Evolutionary conservation across 2,329 filamentous ascomycete species (phyloP), one percentile per base, ranked within the genome.

Genomic region (Botrytis aclada): DNA sequence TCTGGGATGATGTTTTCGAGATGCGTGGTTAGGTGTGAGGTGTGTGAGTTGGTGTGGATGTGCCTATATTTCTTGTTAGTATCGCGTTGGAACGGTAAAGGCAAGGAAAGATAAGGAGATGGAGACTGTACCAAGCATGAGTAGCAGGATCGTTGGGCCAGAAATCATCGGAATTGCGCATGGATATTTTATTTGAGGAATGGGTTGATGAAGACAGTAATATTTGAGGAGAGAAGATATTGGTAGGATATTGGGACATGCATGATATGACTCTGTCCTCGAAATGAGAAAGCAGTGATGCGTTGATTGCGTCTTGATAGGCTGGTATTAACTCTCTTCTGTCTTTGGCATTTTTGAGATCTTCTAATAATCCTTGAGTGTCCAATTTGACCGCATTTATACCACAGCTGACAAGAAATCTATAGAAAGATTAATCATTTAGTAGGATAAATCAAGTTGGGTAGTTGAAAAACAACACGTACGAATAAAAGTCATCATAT

Each of bases 161-260:
- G 39, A 74, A 75, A 39, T 75, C 74, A 37, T 75, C 73, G 12
- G 74, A 75, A 69, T 75, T 75, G 2, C 74, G 73, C 47, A 74
- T 70, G 29, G 74, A 69, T 6, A 73, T 66, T 29, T 34, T 39
- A 5, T 22, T 25, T 6, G 20, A 1, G 14, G 29, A 20, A 18
- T 72, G 64, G 1, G 39, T n/a, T 16, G 71, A 70, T 18, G 63
- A 16, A n/a, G 67, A 47, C n/a, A 75, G 60, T 61, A 74, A 34
- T 39, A 70, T 56, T 25, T 74, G 64, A 22, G 63, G 54, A 8
- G 70, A 72, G 61, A 75, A 75, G 12, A 75, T 43, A 18, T 73
- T 73, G 34, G 69, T 47, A 1, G 74, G 69, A 5, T 63, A 72
- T 66, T 75, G 74, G 3, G 74, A 72, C 74, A 75, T 75, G 65